Percentiles rank a stretch among this genome's conserved stretches.
These are phyloP conservation scores for Schizochytrium sp. DNA, from an alignment of 108 stramenopile genomes.

Conservation along the genomic window DNA sequence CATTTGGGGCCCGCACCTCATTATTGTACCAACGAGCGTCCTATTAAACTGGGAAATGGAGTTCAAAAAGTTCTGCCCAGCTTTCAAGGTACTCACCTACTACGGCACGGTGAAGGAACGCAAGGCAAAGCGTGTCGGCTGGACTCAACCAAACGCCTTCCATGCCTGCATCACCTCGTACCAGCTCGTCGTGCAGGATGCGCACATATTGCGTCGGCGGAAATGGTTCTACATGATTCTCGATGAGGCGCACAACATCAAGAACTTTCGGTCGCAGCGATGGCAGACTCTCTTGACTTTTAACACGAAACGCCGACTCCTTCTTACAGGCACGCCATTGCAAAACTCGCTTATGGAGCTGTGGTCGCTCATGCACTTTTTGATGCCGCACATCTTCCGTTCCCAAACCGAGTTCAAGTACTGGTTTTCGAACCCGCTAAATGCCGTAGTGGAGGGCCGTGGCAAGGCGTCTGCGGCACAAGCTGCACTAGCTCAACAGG, in stretches of 20 bases:
- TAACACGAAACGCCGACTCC: conserved; percentile 82
- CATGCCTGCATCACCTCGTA: conserved; percentile 94
- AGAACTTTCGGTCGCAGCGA: conserved; percentile 91
- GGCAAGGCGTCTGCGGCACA: conserved; percentile 10
- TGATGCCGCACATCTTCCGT: conserved; percentile 61
- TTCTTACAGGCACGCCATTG: conserved; percentile 83
- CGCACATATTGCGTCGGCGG: conserved; percentile 83
- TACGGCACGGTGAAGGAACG: conserved; percentile 84
- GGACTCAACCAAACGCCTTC: conserved; percentile 73
- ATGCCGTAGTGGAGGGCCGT: conserved; percentile 74
- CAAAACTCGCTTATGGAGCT: conserved; percentile 64
- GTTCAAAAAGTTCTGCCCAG: conserved; percentile 84
- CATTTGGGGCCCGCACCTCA: conserved; percentile 96
- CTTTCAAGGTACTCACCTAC: conserved; percentile 84
- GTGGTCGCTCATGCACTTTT: conserved; percentile 63
- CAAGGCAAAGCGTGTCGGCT: conserved; percentile 79
- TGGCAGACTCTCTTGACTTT: conserved; percentile 98
- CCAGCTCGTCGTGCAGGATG: conserved; percentile 90
- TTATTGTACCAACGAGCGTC: conserved; percentile 90
- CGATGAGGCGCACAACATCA: conserved; percentile 98
- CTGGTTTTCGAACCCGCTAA: conserved; percentile 95
- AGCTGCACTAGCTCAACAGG: background rate
- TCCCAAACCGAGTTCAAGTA: conserved; percentile 91
- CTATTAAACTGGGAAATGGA: conserved; percentile 98
- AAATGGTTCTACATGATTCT: conserved; percentile 94